Conservation (phyloP, 768 basidiomycete genomes). For the Amanita fuliginea region DNA sequence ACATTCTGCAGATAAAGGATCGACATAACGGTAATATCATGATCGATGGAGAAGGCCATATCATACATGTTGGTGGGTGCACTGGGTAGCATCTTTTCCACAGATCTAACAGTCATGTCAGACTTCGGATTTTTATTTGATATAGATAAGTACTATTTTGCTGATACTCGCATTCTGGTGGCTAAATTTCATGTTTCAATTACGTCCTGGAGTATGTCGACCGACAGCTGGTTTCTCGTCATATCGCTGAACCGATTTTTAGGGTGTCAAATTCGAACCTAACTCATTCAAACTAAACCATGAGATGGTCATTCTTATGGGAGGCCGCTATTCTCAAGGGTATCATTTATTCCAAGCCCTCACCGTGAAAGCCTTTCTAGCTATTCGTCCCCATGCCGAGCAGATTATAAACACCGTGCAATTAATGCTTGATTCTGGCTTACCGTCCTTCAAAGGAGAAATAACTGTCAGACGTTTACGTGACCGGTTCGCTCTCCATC, state of each 20-base stretch:
- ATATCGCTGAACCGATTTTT: conserved; percentile 4
- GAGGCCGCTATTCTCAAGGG: conserved; percentile 87
- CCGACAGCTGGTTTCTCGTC: background rate
- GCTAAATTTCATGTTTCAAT: conserved; percentile 16
- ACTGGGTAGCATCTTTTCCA: background rate
- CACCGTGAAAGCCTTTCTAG: conserved; percentile 93
- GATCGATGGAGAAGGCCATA: conserved; percentile 97
- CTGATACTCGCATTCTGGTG: conserved; percentile 6
- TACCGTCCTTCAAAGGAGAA: conserved; percentile 97
- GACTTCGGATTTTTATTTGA: conserved; percentile 96
- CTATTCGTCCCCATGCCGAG: conserved; percentile 88
- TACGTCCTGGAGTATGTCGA: conserved; percentile 59
- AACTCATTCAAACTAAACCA: conserved; percentile 97
- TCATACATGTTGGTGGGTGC: conserved; percentile 82
- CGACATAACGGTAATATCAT: conserved; percentile 99
- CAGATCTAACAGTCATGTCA: conserved; percentile 18
- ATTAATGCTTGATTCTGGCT: conserved; percentile 89
- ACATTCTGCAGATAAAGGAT: conserved; percentile 97
- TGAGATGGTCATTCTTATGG: conserved; percentile 98
- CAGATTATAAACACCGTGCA: conserved; percentile 82
- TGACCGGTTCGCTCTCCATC: conserved; percentile 74
- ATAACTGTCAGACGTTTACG: conserved; percentile 76
- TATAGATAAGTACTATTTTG: conserved; percentile 73
- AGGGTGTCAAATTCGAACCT: conserved; percentile 99
- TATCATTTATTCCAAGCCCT: conserved; percentile 91